Percentiles rank a stretch among this genome's conserved stretches.
Conservation (phyloP, 768 basidiomycete species). For the Scleroderma citrinum region DNA sequence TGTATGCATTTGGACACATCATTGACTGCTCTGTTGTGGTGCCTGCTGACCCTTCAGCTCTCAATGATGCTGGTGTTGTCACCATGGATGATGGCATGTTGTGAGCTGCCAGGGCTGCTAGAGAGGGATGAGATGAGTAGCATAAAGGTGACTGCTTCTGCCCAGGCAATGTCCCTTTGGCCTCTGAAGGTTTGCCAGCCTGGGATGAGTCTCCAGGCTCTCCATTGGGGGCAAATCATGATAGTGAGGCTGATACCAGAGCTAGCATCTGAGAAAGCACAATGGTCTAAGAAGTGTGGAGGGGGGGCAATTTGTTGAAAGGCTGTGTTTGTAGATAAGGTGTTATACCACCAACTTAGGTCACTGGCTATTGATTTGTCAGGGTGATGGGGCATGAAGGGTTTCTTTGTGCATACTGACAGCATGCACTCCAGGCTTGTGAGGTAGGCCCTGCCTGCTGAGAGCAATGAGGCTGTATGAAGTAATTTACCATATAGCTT, state of each 20-base stretch:
- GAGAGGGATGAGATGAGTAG: constrained; percentile 2
- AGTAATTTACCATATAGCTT: constrained; percentile 38
- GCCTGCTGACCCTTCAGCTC: constrained; percentile 5
- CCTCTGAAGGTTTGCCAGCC: not conserved
- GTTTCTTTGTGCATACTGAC: constrained; percentile 19
- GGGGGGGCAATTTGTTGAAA: not conserved
- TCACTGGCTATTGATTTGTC: not conserved
- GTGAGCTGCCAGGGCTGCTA: not conserved
- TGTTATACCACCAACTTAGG: not conserved
- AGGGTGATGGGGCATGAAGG: constrained; percentile 24
- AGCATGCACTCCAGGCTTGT: constrained; percentile 34
- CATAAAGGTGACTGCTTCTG: constrained; percentile 14
- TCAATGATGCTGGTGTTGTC: constrained; percentile 11
- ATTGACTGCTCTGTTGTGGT: constrained; percentile 8
- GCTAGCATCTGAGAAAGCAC: constrained; percentile 2
- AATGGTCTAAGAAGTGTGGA: constrained; percentile 3
- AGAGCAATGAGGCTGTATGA: constrained; percentile 24
- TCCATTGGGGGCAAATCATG: not conserved
- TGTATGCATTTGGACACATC: constrained; percentile 7
- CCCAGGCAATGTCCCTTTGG: constrained; percentile 10
- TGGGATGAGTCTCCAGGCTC: too few species aligned
- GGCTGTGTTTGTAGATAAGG: not conserved
- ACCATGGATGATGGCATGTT: constrained; percentile 3
- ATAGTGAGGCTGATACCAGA: constrained; percentile 8
- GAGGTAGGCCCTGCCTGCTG: too few species aligned